Conservation (phyloP, 2,329 filamentous ascomycete species). For the Dryadomyces quercivorus region DNA sequence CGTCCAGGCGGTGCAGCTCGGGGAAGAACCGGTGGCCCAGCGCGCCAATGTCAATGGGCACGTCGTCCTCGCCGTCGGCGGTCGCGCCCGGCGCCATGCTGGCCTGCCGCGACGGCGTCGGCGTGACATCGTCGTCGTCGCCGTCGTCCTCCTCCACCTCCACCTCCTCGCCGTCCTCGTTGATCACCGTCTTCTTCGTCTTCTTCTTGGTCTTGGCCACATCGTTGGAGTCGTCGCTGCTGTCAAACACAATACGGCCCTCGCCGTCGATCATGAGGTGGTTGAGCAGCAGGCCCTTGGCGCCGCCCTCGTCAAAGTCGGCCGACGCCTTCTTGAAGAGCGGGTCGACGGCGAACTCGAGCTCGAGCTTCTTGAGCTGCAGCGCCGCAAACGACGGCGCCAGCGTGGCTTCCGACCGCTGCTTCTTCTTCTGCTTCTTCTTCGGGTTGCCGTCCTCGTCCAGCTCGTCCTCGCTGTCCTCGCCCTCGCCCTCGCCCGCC, state of each 20-base stretch:
- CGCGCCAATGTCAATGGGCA: constrained; percentile 66
- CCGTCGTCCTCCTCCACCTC: constrained; percentile 29
- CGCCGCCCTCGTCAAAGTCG: constrained; percentile 95
- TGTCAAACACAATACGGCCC: constrained; percentile 94
- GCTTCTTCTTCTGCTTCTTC: constrained; percentile 61
- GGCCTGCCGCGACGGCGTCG: neutral
- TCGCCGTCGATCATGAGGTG: constrained; percentile 90
- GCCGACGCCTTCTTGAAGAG: constrained; percentile 99
- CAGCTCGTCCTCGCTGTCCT: constrained; percentile 48
- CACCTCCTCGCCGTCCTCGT: constrained; percentile 23
- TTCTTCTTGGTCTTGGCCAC: constrained; percentile 25
- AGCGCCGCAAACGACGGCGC: constrained; percentile 78
- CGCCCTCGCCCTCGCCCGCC: constrained; percentile 50
- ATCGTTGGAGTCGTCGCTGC: constrained; percentile 71
- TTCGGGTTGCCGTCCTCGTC: constrained; percentile 32
- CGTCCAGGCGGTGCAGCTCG: constrained; percentile 62
- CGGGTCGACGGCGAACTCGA: constrained; percentile 92
- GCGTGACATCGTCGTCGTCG: constrained; percentile 14
- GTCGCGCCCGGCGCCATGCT: constrained; percentile 13
- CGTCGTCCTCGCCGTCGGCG: constrained; percentile 38
- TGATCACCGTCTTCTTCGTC: constrained; percentile 23
- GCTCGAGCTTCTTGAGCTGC: constrained; percentile 92
- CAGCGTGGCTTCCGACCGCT: constrained; percentile 78
- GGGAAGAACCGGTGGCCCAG: constrained; percentile 79
- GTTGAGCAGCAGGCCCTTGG: constrained; percentile 88